A percentile compares a stretch with the other conserved stretches of the same genome.
These are phyloP conservation scores for Vitrella brassicaformis DNA, from an alignment of 73 alveolate genomes.

Conservation along the genomic window DNA sequence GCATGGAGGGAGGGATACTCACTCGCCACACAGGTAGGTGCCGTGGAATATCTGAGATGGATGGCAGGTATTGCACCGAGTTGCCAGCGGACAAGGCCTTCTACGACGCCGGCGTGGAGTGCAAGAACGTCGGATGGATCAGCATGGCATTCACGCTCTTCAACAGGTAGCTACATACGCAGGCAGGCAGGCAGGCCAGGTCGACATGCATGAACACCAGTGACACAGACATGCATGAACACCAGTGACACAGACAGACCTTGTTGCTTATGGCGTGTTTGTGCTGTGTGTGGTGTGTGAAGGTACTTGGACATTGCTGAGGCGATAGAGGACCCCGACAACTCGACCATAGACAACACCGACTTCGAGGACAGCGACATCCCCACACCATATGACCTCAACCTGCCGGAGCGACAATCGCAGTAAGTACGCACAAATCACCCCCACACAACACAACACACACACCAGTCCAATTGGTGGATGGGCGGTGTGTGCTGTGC, in stretches of 20 bases:
- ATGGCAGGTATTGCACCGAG: constrained; percentile 23
- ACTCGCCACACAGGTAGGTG: too few species aligned
- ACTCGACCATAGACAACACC: constrained; percentile 22
- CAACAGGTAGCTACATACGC: background rate
- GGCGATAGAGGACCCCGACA: constrained; percentile 33
- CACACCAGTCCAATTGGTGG: too few species aligned
- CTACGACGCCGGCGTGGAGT: constrained; percentile 17
- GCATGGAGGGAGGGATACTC: too few species aligned
- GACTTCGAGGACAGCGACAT: constrained; percentile 32
- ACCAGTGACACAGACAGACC: too few species aligned
- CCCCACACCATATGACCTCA: constrained; percentile 14
- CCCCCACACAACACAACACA: too few species aligned
- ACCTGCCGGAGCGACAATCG: background rate
- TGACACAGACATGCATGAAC: too few species aligned
- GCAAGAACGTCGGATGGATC: constrained; percentile 12
- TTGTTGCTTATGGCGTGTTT: too few species aligned
- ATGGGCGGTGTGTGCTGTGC: too few species aligned
- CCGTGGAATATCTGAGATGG: too few species aligned
- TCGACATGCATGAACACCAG: too few species aligned
- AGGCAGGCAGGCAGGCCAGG: too few species aligned
- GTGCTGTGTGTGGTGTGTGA: constrained; percentile 2
- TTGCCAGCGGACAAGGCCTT: constrained; percentile 25
- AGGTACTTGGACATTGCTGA: constrained; percentile 31
- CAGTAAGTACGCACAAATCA: too few species aligned
- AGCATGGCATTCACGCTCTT: background rate